Conservation (phyloP, 2,329 filamentous ascomycete genomes). For the Colletotrichum destructivum region DNA sequence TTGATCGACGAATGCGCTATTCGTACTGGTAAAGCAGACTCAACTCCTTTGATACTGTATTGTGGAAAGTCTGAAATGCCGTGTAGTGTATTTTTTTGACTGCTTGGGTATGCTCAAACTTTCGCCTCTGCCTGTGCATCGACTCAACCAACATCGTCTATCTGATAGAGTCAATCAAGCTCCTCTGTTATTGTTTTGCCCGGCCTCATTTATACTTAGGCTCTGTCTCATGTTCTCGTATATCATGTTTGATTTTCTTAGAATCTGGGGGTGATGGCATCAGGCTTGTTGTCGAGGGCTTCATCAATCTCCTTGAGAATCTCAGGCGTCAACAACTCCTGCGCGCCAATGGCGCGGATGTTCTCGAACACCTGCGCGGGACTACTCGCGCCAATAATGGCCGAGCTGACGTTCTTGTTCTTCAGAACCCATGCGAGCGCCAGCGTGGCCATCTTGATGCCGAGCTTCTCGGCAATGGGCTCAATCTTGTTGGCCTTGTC, state of each 20-base stretch:
- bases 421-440: conserved; percentile 75
- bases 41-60: too few relatives aligned
- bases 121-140: neutral
- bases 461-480: conserved; percentile 76
- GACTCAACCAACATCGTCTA: neutral
- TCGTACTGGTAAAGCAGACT: too few relatives aligned
- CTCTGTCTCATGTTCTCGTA: neutral
- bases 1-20: too few relatives aligned
- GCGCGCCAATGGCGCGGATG: conserved; percentile 64
- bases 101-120: neutral
- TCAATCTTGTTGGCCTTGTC: conserved; percentile 72
- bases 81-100: neutral
- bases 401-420: conserved; percentile 73
- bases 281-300: conserved; percentile 72
- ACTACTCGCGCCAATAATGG: conserved; percentile 73
- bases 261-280: conserved; percentile 55
- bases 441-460: conserved; percentile 69
- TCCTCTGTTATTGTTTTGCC: neutral
- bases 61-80: too few relatives aligned
- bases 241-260: conserved; percentile 32
- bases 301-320: conserved; percentile 73
- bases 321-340: conserved; percentile 72
- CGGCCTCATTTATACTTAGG: too few relatives aligned
- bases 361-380: conserved; percentile 74
- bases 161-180: neutral